phyloP scores from a whole-genome alignment of 2,329 filamentous ascomycete genomes.

The Thelonectria olida region DNA sequence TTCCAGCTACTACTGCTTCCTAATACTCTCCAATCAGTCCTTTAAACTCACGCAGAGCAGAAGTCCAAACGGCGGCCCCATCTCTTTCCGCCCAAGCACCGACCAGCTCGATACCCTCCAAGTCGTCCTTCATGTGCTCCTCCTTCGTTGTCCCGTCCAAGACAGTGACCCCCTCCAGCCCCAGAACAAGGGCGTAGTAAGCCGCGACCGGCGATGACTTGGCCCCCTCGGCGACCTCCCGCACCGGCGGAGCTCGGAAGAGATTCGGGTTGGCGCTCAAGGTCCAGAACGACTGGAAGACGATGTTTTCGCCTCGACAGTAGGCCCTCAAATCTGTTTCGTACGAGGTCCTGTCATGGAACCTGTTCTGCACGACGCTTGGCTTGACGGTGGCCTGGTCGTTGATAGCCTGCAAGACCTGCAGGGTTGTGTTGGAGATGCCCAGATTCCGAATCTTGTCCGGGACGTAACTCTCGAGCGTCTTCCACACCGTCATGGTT shows the following conservation, averaged over 20 bases:
- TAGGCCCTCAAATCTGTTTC: slow-evolving; percentile 67
- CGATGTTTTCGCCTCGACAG: slow-evolving; percentile 52
- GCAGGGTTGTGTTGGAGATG: slow-evolving; percentile 77
- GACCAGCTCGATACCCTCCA: slow-evolving; percentile 54
- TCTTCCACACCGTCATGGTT: slow-evolving; percentile 71
- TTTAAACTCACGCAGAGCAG: slow-evolving; percentile 59
- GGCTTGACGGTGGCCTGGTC: slow-evolving; percentile 52
- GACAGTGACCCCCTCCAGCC: slow-evolving; percentile 52
- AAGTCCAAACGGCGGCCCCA: slow-evolving; percentile 58
- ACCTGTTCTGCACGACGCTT: slow-evolving; percentile 79
- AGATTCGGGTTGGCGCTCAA: slow-evolving; percentile 57
- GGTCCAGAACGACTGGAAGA: slow-evolving; percentile 66
- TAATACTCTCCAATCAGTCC: slow-evolving; percentile 41
- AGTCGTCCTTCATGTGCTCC: slow-evolving; percentile 59
- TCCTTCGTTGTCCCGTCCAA: slow-evolving; percentile 58
- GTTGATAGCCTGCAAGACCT: slow-evolving; percentile 63
- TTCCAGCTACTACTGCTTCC: too few relatives aligned
- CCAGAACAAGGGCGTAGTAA: slow-evolving; percentile 59
- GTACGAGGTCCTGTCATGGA: slow-evolving; percentile 67
- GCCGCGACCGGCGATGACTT: slow-evolving; percentile 51
- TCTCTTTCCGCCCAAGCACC: slow-evolving; percentile 54
- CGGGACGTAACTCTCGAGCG: slow-evolving; percentile 74
- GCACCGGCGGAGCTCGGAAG: slow-evolving; percentile 55
- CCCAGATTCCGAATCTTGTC: slow-evolving; percentile 72
- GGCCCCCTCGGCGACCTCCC: slow-evolving; percentile 54